phyloP scores from a whole-genome alignment of 495 filamentous ascomycete genomes.

The Aspergillus nidulans region DNA sequence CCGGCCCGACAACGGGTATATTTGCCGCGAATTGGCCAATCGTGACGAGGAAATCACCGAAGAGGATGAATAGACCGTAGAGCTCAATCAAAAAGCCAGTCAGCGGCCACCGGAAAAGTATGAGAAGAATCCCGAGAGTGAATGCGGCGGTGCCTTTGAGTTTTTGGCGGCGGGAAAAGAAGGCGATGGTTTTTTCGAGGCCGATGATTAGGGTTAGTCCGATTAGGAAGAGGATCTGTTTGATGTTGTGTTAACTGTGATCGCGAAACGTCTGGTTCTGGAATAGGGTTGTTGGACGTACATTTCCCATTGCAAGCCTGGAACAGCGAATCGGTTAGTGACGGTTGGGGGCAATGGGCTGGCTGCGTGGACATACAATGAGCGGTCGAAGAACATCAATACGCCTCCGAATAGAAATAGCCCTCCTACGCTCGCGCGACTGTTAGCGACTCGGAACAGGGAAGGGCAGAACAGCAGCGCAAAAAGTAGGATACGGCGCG shows the following conservation, averaged over 20 bases:
- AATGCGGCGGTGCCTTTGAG: constrained; percentile 89
- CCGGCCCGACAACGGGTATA: constrained; percentile 80
- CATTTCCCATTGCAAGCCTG: constrained; percentile 86
- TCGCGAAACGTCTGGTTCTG: too few relatives aligned
- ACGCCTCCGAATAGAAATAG: constrained; percentile 93
- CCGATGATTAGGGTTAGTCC: constrained; percentile 94
- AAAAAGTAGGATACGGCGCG: neutral
- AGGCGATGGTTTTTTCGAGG: constrained; percentile 79
- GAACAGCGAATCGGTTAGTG: constrained; percentile 12
- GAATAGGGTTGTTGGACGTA: constrained; percentile 28
- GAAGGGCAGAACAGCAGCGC: too few relatives aligned
- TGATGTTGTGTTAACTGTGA: too few relatives aligned
- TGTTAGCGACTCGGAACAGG: neutral
- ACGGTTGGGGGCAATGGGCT: neutral
- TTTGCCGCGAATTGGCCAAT: constrained; percentile 82
- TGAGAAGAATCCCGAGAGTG: constrained; percentile 74
- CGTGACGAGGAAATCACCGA: constrained; percentile 94
- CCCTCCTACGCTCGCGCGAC: constrained; percentile 54
- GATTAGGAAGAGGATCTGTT: constrained; percentile 90
- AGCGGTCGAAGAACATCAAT: constrained; percentile 93
- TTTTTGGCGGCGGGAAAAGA: constrained; percentile 93
- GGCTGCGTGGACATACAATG: constrained; percentile 56
- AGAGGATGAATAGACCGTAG: constrained; percentile 88
- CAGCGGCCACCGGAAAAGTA: constrained; percentile 82
- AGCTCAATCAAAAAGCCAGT: constrained; percentile 86